Evolutionary conservation across 1,284 basidiomycete species (phyloP), one percentile per base, ranked within the genome.

Genomic region (Apiotrichum sp.): DNA sequence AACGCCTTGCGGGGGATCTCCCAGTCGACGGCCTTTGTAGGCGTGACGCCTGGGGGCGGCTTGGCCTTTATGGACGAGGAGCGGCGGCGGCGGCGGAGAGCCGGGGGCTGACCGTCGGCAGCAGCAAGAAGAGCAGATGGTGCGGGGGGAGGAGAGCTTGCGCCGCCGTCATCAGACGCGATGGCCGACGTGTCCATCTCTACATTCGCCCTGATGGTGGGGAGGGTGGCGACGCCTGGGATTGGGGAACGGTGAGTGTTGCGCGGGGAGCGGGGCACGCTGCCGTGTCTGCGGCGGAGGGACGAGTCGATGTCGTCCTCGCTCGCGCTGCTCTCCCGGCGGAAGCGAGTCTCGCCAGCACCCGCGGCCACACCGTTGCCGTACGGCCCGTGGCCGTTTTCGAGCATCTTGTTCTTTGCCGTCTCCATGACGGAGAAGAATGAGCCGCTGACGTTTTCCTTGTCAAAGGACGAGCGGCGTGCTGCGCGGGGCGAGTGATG

Each of bases 1-100:
- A 98, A 77, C 13, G 84, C 76, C 77, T 98, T 98, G 65, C 93
- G 80, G 2, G 95, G 93, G 52, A 98, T 87, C 78, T 98, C 93
- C 75, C 75, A 77, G 59, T 77, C 75, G n/a, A 75, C 72, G 35
- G 56, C 72, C 59, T 73, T 75, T 7, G 58, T 64, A 10, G 73
- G 71, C 11, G 57, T 67, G n/a, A 69, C 70, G n/a, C 71, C 73
- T 0, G 71, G 71, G 45, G 66, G 69, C 8, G 65, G 64, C 56
- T 75, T 73, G 35, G 64, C 56, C 52, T 71, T 69, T 43, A 73
- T 64, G 48, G 63, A 65, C 53, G 64, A 67, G 22, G 62, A 62
- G 45, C 71, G 51, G 39, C 71, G 57, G 52, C 65, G 66, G 41
- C 73, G 56, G 22, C 62, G 65, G 33, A 67, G 48, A 8, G 16